Evolutionary conservation across 495 filamentous ascomycete species (phyloP).

Genomic region (Tuber borchii): DNA sequence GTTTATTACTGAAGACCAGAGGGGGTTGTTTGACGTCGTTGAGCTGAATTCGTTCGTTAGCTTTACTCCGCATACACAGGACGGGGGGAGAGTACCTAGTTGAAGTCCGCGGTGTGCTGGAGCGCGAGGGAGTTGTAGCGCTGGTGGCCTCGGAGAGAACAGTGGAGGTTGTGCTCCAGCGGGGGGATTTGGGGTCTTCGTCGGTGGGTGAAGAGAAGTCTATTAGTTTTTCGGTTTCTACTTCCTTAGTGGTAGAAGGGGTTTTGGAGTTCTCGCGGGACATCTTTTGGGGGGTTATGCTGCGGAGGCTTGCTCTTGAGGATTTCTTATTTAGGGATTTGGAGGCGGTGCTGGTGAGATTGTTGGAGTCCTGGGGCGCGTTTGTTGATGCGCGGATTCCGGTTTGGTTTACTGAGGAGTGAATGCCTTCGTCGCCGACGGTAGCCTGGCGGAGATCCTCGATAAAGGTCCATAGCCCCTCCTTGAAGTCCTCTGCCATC

Average conservation of each 20-base stretch:
- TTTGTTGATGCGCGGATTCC: conserved; percentile 30
- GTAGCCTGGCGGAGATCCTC: conserved; percentile 93
- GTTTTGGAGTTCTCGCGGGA: conserved; percentile 14
- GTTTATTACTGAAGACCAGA: conserved; percentile 27
- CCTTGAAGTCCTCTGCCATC: conserved; percentile 80
- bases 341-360: not conserved
- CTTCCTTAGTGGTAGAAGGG: conserved; percentile 13
- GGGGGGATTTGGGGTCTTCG: conserved; percentile 6
- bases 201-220: conserved; percentile 14
- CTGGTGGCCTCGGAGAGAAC: conserved; percentile 15
- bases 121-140: conserved; percentile 19
- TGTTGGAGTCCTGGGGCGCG: conserved; percentile 8
- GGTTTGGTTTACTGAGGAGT: conserved; percentile 23
- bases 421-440: conserved; percentile 80
- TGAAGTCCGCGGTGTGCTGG: conserved; percentile 37
- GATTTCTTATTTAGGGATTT: conserved; percentile 4
- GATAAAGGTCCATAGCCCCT: conserved; percentile 92
- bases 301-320: conserved; percentile 27
- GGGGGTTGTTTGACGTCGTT: conserved; percentile 33
- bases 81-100: conserved; percentile 29
- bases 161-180: conserved; percentile 39
- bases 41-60: conserved; percentile 26
- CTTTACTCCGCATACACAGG: not conserved
- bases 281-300: conserved; percentile 18
- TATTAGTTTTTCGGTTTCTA: conserved; percentile 2